Evolutionary conservation across 2,329 filamentous ascomycete species (phyloP).

Genomic region (Sporothrix dimorphospora): DNA sequence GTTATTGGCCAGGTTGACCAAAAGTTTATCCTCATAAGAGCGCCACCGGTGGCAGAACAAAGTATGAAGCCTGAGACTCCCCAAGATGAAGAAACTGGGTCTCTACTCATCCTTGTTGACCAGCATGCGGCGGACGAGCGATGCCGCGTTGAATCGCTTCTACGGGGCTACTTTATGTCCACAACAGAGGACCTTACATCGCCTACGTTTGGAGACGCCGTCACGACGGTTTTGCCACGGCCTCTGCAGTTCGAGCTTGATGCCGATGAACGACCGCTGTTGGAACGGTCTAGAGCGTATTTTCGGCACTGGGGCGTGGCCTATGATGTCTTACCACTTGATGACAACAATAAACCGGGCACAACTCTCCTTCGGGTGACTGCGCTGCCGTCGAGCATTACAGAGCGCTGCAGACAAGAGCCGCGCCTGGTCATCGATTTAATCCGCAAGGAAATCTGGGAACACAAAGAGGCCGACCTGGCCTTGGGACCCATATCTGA

Average conservation of each 20-base stretch:
- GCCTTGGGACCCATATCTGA: neutral
- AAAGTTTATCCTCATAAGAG: conserved; percentile 81
- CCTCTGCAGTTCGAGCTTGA: conserved; percentile 69
- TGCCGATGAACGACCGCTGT: conserved; percentile 59
- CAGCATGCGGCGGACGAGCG: conserved; percentile 96
- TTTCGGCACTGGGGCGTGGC: conserved; percentile 77
- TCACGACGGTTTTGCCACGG: conserved; percentile 48
- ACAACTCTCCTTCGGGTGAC: conserved; percentile 51
- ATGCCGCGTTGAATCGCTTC: conserved; percentile 74
- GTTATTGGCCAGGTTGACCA: conserved; percentile 82
- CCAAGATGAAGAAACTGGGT: neutral
- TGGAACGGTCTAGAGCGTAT: conserved; percentile 56
- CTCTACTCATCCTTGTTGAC: conserved; percentile 74
- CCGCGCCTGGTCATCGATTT: conserved; percentile 73
- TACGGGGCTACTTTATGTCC: conserved; percentile 54
- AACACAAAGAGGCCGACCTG: conserved; percentile 53
- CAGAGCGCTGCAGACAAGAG: conserved; percentile 74
- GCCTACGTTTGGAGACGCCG: conserved; percentile 1
- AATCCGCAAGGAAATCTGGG: conserved; percentile 75
- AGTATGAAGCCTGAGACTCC: neutral
- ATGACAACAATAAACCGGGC: neutral
- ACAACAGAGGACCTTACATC: conserved; percentile 34
- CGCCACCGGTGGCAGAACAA: conserved; percentile 41
- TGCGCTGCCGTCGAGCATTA: conserved; percentile 70
- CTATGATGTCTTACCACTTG: conserved; percentile 49